These are phyloP conservation scores for Lepidium sativum DNA, from an alignment of 345 rosid species.

Conservation along the genomic window DNA sequence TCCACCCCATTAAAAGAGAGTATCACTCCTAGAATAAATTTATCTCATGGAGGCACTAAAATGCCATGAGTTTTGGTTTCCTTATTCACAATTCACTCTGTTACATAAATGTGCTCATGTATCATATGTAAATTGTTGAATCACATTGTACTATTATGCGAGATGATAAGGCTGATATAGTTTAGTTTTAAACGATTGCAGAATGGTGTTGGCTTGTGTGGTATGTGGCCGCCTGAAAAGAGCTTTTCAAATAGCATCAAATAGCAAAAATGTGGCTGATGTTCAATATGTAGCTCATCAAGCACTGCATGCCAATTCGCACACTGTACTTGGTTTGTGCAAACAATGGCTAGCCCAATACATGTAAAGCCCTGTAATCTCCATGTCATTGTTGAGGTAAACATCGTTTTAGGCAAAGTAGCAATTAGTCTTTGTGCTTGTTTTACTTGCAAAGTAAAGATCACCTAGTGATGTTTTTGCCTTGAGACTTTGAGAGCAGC, in stretches of 20 bases:
- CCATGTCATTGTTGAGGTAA: slow-evolving; percentile 3
- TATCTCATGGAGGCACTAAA: neutral
- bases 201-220: slow-evolving; percentile 96
- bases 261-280: slow-evolving; percentile 95
- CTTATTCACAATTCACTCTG: neutral
- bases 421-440: neutral
- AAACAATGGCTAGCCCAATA: slow-evolving; percentile 85
- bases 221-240: slow-evolving; percentile 96
- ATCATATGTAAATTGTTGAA: neutral
- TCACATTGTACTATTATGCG: neutral
- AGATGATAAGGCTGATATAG: slow-evolving; percentile 4
- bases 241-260: slow-evolving; percentile 93
- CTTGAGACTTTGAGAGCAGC: neutral
- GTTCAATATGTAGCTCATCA: slow-evolving; percentile 98
- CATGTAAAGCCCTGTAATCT: slow-evolving; percentile 41
- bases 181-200: slow-evolving; percentile 29
- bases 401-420: neutral
- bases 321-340: slow-evolving; percentile 92
- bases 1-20: neutral
- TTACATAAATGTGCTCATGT: neutral
- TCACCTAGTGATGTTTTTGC: neutral
- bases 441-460: neutral
- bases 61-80: neutral
- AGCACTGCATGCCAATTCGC: slow-evolving; percentile 92
- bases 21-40: neutral